Conservation (phyloP, 805 yeast species). For the Candida parachauliodes region DNA sequence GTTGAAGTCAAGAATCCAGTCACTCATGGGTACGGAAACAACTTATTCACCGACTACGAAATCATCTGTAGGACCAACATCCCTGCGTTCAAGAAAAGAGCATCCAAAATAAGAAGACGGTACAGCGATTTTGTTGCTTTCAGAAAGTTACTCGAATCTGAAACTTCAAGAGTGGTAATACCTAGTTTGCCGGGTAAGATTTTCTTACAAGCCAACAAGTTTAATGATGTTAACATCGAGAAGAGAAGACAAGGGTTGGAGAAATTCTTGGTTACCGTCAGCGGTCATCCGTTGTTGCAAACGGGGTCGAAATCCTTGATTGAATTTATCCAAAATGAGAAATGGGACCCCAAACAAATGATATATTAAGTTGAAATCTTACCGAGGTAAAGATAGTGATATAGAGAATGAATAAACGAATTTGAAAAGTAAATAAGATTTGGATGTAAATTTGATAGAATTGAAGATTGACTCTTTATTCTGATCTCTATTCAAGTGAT, state of each 20-base stretch:
- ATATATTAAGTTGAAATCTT: conserved; percentile 1
- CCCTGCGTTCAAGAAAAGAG: conserved; percentile 71
- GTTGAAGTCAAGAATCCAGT: conserved; percentile 82
- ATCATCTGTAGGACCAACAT: conserved; percentile 85
- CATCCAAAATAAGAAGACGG: conserved; percentile 72
- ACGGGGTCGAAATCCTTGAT: conserved; percentile 75
- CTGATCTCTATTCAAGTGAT: no score
- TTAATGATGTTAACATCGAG: conserved; percentile 79
- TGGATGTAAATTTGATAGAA: no score
- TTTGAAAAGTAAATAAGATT: no score
- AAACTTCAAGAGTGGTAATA: conserved; percentile 73
- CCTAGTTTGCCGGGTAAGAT: conserved; percentile 93
- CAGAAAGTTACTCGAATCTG: conserved; percentile 68
- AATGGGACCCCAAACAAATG: conserved; percentile 49
- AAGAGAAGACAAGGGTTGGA: conserved; percentile 81
- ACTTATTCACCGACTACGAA: conserved; percentile 89
- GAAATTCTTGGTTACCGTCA: conserved; percentile 70
- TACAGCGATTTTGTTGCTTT: conserved; percentile 88
- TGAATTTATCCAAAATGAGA: conserved; percentile 83
- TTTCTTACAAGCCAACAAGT: conserved; percentile 59
- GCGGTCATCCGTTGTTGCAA: conserved; percentile 91
- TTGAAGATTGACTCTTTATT: no score
- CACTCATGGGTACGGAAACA: conserved; percentile 63
- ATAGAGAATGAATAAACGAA: no score
- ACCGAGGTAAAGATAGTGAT: neutral